These are phyloP conservation scores for Eudorina sp. DNA, from an alignment of 139 green algal genomes.

Conservation along the genomic window DNA sequence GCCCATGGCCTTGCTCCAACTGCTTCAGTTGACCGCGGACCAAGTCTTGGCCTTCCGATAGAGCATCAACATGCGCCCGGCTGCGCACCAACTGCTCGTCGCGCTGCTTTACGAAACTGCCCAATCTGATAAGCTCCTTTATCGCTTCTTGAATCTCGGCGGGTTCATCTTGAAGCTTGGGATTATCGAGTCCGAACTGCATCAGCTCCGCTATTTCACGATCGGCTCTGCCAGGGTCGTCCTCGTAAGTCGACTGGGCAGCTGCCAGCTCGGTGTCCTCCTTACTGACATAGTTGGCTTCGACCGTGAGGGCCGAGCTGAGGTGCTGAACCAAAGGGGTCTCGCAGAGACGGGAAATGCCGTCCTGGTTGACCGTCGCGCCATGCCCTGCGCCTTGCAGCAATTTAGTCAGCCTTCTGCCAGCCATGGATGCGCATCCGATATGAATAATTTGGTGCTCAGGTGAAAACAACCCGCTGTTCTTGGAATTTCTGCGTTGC, in stretches of 20 bases:
- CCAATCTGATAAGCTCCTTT: neutral
- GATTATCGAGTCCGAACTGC: neutral
- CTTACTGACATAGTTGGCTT: neutral
- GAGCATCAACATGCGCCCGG: neutral
- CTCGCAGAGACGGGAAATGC: neutral
- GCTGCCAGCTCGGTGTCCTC: slow-evolving; percentile 11
- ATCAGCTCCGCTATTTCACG: neutral
- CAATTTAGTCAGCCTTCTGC: too few relatives aligned
- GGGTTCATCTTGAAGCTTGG: neutral
- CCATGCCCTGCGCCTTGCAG: neutral
- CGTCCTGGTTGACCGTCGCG: neutral
- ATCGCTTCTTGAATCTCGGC: slow-evolving; percentile 1
- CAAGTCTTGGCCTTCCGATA: neutral
- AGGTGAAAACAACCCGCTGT: too few relatives aligned
- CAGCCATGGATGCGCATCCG: too few relatives aligned
- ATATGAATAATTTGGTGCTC: too few relatives aligned
- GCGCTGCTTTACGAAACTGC: neutral
- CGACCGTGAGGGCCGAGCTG: neutral
- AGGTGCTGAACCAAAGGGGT: slow-evolving; percentile 24
- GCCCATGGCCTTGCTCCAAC: slow-evolving; percentile 11
- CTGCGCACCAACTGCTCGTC: neutral
- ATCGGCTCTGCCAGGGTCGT: neutral
- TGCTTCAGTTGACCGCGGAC: slow-evolving; percentile 9
- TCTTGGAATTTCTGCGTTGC: too few relatives aligned
- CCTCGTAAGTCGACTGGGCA: neutral